phyloP scores from a whole-genome alignment of 352 stramenopile species.

The Blastocystis hominis region DNA sequence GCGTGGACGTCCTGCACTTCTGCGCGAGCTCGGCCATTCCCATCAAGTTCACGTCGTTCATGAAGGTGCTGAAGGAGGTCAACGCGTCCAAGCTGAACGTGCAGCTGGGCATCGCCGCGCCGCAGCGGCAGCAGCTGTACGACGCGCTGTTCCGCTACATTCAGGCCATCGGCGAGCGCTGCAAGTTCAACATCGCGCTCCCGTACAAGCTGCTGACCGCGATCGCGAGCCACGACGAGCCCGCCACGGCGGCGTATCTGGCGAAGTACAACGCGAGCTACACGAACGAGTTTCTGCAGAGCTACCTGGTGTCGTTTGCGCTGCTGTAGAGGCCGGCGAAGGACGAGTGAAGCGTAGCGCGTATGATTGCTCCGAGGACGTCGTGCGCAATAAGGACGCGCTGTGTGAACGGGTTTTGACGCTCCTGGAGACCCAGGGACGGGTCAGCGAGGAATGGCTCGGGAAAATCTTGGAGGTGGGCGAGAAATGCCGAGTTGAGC shows the following conservation, averaged over 20 bases:
- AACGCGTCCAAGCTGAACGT: background rate
- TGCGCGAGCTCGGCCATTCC: background rate
- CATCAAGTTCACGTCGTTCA: background rate
- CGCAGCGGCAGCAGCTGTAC: background rate
- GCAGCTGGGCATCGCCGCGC: background rate
- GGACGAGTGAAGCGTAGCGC: background rate
- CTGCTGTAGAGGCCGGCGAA: background rate
- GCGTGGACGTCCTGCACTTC: slow-evolving; percentile 6
- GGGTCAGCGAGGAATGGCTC: background rate
- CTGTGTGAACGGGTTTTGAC: slow-evolving; percentile 10
- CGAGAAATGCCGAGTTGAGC: background rate
- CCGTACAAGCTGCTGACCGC: slow-evolving; percentile 11
- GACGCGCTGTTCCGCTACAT: background rate
- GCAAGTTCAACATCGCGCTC: slow-evolving; percentile 16
- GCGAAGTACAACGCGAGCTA: slow-evolving; percentile 12
- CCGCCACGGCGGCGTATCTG: background rate
- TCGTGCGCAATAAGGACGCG: slow-evolving; percentile 9
- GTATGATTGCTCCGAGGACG: background rate
- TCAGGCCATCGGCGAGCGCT: background rate
- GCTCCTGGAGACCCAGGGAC: background rate
- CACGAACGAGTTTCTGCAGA: slow-evolving; percentile 1
- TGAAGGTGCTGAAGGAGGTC: slow-evolving; percentile 37
- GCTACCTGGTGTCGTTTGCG: slow-evolving; percentile 6
- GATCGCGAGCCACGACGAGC: background rate
- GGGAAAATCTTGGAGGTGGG: background rate